These are phyloP conservation scores for Metroxylon sagu DNA, from an alignment of 176 grass and related monocot species.

Conservation along the genomic window DNA sequence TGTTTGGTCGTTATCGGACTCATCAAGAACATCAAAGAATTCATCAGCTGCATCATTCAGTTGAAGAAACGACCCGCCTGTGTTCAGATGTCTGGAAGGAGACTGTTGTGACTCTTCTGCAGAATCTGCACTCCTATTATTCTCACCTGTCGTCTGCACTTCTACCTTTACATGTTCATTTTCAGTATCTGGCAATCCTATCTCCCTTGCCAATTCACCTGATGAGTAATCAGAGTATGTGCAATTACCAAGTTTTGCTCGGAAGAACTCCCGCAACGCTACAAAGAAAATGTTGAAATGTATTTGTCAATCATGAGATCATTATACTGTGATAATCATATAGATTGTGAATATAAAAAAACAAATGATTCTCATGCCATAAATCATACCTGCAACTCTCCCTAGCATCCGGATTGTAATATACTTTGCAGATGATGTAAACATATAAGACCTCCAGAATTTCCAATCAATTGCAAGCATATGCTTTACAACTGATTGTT, in stretches of 20 bases:
- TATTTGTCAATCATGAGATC: neutral
- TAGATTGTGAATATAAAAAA: too few species aligned
- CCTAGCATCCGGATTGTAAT: constrained; percentile 25
- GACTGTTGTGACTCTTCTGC: constrained; percentile 35
- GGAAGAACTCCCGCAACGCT: constrained; percentile 89
- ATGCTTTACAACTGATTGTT: constrained; percentile 24
- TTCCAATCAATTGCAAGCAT: constrained; percentile 33
- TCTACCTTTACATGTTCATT: constrained; percentile 44
- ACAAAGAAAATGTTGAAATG: constrained; percentile 19
- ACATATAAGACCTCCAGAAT: constrained; percentile 24
- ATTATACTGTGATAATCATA: neutral
- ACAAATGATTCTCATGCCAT: neutral
- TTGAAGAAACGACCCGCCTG: constrained; percentile 56
- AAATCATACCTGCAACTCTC: constrained; percentile 20
- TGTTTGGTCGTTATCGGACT: constrained; percentile 74
- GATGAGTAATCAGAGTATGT: constrained; percentile 69
- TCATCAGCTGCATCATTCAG: constrained; percentile 75
- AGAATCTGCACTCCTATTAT: constrained; percentile 31
- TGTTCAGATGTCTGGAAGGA: constrained; percentile 41
- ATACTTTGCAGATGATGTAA: constrained; percentile 23
- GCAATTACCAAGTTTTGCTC: constrained; percentile 72
- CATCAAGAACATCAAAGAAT: constrained; percentile 96
- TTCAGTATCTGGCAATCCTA: constrained; percentile 31
- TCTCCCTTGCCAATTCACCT: constrained; percentile 54
- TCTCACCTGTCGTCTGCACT: constrained; percentile 32